phyloP scores from a whole-genome alignment of 2,329 filamentous ascomycete genomes.

The Aspergillus udagawae region DNA sequence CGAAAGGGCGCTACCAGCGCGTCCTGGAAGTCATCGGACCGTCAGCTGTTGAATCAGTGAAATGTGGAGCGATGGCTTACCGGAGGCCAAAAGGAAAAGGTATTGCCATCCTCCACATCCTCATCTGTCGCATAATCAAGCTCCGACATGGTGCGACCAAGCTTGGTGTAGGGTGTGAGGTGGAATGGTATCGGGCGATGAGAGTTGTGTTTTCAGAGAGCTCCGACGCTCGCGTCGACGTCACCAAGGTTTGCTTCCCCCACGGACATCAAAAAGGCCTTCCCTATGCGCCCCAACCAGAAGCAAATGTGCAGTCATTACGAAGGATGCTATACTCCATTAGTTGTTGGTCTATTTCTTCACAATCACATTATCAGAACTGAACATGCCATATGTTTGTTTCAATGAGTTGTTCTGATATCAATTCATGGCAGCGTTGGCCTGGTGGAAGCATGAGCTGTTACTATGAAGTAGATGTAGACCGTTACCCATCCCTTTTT shows the following conservation, averaged over 20 bases:
- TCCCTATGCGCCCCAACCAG: background rate
- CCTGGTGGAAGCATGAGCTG: no score
- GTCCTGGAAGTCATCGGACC: slow-evolving; percentile 40
- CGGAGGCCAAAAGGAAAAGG: slow-evolving; percentile 9
- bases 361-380: background rate
- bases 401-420: background rate
- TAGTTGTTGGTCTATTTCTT: background rate
- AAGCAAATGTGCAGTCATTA: background rate
- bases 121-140: slow-evolving; percentile 8
- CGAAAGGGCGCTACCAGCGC: slow-evolving; percentile 52
- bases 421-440: background rate
- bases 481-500: slow-evolving; percentile 21
- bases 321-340: background rate
- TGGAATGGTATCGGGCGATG: background rate
- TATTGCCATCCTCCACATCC: slow-evolving; percentile 4
- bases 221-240: slow-evolving; percentile 10
- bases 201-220: background rate
- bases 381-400: background rate
- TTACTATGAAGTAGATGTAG: no score
- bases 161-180: background rate
- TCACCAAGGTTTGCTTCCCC: slow-evolving; percentile 6
- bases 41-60: slow-evolving; percentile 13
- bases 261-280: background rate
- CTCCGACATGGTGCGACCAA: slow-evolving; percentile 11
- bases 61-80: slow-evolving; percentile 9